phyloP scores from a whole-genome alignment of 108 stramenopile genomes.

The Seminavis robusta region DNA sequence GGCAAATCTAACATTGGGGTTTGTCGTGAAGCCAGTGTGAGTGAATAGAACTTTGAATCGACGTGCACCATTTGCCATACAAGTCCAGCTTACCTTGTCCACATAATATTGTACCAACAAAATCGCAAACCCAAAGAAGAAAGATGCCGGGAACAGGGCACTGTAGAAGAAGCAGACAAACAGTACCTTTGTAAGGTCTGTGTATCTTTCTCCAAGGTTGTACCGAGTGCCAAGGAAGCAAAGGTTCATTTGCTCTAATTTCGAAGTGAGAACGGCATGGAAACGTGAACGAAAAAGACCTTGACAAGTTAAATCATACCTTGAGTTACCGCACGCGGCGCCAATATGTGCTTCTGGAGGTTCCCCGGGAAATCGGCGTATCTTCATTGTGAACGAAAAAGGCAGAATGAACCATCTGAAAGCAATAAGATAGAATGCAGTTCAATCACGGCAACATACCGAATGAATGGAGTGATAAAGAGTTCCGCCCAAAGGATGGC shows the following conservation, averaged over 20 bases:
- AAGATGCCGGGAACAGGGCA: conserved; percentile 55
- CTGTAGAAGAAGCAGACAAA: conserved; percentile 77
- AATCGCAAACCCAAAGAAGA: conserved; percentile 59
- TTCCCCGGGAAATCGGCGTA: conserved; percentile 52
- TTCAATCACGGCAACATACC: too few relatives aligned
- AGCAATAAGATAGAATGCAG: too few relatives aligned
- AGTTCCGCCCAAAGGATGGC: conserved; percentile 62
- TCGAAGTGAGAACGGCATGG: too few relatives aligned
- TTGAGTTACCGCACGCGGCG: conserved; percentile 57
- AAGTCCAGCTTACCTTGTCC: too few relatives aligned
- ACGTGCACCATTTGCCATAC: conserved; percentile 16
- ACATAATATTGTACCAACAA: conserved; percentile 54
- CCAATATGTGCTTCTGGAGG: conserved; percentile 60
- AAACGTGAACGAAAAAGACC: too few relatives aligned
- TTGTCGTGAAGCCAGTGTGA: neutral
- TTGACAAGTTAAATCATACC: too few relatives aligned
- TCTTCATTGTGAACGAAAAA: too few relatives aligned
- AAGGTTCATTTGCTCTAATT: conserved; percentile 57
- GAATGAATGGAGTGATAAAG: conserved; percentile 45
- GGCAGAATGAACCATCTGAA: too few relatives aligned
- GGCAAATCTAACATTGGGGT: conserved; percentile 8
- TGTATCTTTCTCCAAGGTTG: conserved; percentile 69
- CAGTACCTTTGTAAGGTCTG: conserved; percentile 72
- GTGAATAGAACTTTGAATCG: neutral
- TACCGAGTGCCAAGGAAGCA: conserved; percentile 68